Evolutionary conservation across 495 filamentous ascomycete genomes (phyloP).

Genomic region (Cercophora scortea): DNA sequence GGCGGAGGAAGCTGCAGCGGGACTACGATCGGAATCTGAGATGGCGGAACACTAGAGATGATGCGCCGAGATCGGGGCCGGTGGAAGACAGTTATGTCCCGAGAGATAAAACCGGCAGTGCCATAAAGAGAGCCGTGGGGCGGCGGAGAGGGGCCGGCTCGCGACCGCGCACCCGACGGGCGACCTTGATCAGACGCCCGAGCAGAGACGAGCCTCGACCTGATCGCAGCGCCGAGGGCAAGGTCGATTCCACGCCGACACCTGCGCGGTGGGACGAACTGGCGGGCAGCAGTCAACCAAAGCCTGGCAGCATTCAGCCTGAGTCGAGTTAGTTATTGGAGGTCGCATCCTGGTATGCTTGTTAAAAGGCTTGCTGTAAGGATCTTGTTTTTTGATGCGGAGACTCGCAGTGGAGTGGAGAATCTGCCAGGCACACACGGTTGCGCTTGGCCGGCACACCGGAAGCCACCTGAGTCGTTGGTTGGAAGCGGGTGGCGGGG

Average conservation of each 20-base stretch:
- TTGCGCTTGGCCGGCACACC: no score
- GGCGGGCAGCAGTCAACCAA: no score
- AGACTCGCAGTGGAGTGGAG: no score
- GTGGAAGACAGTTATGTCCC: slow-evolving; percentile 10
- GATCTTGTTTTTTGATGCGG: no score
- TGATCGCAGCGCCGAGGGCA: background rate
- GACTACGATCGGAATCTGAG: slow-evolving; percentile 18
- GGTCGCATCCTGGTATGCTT: no score
- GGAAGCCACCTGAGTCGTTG: no score
- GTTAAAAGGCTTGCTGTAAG: no score
- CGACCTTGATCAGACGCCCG: slow-evolving; percentile 12
- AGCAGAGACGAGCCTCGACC: background rate
- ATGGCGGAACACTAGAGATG: slow-evolving; percentile 13
- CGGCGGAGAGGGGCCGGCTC: slow-evolving; percentile 8
- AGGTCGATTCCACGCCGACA: background rate
- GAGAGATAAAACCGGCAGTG: background rate
- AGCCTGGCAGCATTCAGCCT: no score
- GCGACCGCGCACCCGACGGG: slow-evolving; percentile 11
- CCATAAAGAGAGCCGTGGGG: background rate
- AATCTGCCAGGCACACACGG: no score
- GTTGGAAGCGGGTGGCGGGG: no score
- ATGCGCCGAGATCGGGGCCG: background rate
- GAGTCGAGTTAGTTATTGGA: no score
- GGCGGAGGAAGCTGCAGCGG: slow-evolving; percentile 14
- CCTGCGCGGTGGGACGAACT: slow-evolving; percentile 4